phyloP scores from a whole-genome alignment of 768 basidiomycete species.

The Collybia sp. region DNA sequence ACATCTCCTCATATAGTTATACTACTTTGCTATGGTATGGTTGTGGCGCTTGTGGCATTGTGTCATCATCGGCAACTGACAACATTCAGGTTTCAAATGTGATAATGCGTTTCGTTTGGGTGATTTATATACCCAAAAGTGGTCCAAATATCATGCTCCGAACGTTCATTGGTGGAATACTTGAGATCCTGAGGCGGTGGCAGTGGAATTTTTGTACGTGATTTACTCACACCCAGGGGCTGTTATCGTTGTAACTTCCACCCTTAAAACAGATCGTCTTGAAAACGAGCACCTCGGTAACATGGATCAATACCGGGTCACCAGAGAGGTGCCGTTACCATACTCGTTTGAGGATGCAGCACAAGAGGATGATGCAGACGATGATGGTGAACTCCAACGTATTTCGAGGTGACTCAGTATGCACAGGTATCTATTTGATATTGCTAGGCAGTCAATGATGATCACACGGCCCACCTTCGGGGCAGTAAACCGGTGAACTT shows the following conservation, averaged over 20 bases:
- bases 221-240: constrained; percentile 1
- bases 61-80: not conserved
- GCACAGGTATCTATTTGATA: too few species aligned
- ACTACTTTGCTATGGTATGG: constrained; percentile 58
- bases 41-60: not conserved
- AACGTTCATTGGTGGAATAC: constrained; percentile 59
- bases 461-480: too few species aligned
- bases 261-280: constrained; percentile 50
- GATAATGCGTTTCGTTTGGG: constrained; percentile 77
- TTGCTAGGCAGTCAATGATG: too few species aligned
- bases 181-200: constrained; percentile 78
- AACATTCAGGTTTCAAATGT: not conserved
- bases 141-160: constrained; percentile 48
- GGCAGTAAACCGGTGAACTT: too few species aligned
- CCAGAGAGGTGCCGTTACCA: constrained; percentile 80
- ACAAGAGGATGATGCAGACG: constrained; percentile 41
- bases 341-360: constrained; percentile 55
- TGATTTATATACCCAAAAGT: constrained; percentile 62
- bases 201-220: constrained; percentile 91
- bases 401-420: too few species aligned
- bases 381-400: constrained; percentile 13
- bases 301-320: constrained; percentile 87
- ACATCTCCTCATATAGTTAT: not conserved
- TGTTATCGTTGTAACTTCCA: not conserved
- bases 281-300: constrained; percentile 95